Conservation (phyloP, 495 filamentous ascomycete genomes). For the Cercophora newfieldiana region DNA sequence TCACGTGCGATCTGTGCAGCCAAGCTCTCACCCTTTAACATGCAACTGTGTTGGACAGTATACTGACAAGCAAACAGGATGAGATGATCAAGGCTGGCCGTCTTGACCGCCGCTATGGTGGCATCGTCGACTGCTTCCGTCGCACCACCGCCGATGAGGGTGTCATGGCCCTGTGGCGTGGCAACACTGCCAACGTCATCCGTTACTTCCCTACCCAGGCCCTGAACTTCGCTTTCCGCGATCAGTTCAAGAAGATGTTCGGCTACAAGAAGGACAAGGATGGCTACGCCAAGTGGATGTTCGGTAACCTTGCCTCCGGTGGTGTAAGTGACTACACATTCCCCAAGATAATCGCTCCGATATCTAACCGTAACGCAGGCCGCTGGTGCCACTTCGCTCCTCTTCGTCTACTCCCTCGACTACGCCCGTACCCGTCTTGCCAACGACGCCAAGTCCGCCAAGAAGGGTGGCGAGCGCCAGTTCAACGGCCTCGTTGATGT, state of each 20-base stretch:
- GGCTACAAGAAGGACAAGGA: conserved; percentile 99
- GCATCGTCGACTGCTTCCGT: conserved; percentile 91
- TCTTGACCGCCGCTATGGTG: conserved; percentile 95
- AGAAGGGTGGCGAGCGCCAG: conserved; percentile 95
- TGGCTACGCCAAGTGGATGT: conserved; percentile 99
- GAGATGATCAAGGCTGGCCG: conserved; percentile 99
- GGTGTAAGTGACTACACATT: conserved; percentile 68
- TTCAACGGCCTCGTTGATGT: conserved; percentile 99
- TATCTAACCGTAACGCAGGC: conserved; percentile 51
- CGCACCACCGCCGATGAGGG: conserved; percentile 84
- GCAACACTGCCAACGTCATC: conserved; percentile 99
- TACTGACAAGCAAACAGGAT: conserved; percentile 64
- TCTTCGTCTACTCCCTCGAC: conserved; percentile 99
- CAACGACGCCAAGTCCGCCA: conserved; percentile 98
- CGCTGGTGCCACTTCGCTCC: conserved; percentile 98
- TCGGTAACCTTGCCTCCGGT: conserved; percentile 98
- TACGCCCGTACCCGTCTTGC: conserved; percentile 99
- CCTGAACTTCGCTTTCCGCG: conserved; percentile 99
- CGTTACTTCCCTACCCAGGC: conserved; percentile 99
- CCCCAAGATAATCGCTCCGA: neutral
- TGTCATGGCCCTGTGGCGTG: conserved; percentile 88
- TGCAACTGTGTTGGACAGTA: neutral
- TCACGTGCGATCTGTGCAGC: conserved; percentile 23
- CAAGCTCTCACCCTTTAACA: neutral
- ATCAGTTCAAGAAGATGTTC: conserved; percentile 99